Evolutionary conservation across 108 stramenopile species (phyloP).

Genomic region (Seminavis robusta): DNA sequence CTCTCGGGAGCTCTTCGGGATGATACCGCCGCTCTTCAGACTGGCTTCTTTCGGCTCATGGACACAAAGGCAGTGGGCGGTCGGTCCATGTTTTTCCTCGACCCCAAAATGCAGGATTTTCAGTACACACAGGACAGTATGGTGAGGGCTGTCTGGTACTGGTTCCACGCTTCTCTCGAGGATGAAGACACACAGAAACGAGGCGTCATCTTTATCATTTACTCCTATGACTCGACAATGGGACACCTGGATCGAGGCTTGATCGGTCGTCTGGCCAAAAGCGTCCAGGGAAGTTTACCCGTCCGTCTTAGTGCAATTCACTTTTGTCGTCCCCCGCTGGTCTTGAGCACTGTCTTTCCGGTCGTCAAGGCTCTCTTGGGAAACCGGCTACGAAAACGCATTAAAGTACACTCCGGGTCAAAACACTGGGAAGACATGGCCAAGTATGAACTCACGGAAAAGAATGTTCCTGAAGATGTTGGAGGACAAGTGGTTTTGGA

Average conservation of each 20-base stretch:
- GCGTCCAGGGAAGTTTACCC: conserved; percentile 47
- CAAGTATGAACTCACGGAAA: conserved; percentile 33
- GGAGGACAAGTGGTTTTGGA: conserved; percentile 43
- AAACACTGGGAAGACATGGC: conserved; percentile 35
- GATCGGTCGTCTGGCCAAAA: conserved; percentile 23
- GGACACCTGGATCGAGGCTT: conserved; percentile 42
- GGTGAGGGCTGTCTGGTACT: conserved; percentile 45
- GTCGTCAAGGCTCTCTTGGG: conserved; percentile 46
- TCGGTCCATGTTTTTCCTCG: conserved; percentile 37
- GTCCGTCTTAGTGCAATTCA: conserved; percentile 47
- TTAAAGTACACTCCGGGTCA: conserved; percentile 40
- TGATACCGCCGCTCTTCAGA: conserved; percentile 20
- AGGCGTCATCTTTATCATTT: conserved; percentile 39
- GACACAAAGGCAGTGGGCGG: conserved; percentile 25
- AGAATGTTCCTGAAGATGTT: conserved; percentile 42
- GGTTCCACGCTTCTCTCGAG: conserved; percentile 33
- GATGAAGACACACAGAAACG: conserved; percentile 32
- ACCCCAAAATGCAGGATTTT: conserved; percentile 41
- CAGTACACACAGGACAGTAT: conserved; percentile 43
- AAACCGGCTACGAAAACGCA: conserved; percentile 40
- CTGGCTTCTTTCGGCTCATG: conserved; percentile 27
- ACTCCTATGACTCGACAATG: conserved; percentile 24
- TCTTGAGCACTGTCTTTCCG: conserved; percentile 47
- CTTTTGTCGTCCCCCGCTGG: conserved; percentile 52
- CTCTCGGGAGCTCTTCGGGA: conserved; percentile 22